Evolutionary conservation across 2,329 filamentous ascomycete species (phyloP), one percentile per base, ranked within the genome.

Genomic region (Lachnellula occidentalis): DNA sequence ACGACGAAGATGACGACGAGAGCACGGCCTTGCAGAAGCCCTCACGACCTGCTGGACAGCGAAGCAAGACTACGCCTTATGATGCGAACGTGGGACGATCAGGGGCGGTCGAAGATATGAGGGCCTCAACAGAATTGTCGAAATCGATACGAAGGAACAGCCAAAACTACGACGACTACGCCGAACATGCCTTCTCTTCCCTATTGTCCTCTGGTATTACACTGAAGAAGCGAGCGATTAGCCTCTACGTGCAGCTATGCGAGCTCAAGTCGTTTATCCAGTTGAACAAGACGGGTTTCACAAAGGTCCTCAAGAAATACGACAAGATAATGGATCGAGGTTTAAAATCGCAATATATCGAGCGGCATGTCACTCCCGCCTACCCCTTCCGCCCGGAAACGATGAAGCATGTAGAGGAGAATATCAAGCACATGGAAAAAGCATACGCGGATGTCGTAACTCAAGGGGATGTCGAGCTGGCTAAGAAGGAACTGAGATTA

Each of bases 231-330:
- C 85, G 92, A 52, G 87, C 90, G 53, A 84, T 95, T 61, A 85
- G 85, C 68, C 77, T 92, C 57, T 99, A 96, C 68, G 94, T 99
- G 45, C 88, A 90, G 61, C 77, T 97, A 17, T 96, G 92, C 73
- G 94, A 96, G 71, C 82, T 99, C 66, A 95, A 96, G 69, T 97
- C 92, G 2, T 99, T 92, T 67, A 86, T 92, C 53, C 92, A 97
- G 74, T 82, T 99, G 59, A 99, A 99, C 78, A 88, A 88, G 73
- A 99, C 94, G 0, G 94, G 94, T 12, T 99, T 99, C 73, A 83
- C 86, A 66, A 99, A 99, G 73, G 92, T 95, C 0, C 75, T 97
- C 62, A 99, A 99, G 74, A 99, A 99, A 72, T 99, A 94, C 67
- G 94, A 99, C 78, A 99, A 99, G 77, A 97, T 88, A 54, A 74